These are phyloP conservation scores for Fusarium aywerte DNA, from an alignment of 2,329 filamentous ascomycete species.

Conservation along the genomic window DNA sequence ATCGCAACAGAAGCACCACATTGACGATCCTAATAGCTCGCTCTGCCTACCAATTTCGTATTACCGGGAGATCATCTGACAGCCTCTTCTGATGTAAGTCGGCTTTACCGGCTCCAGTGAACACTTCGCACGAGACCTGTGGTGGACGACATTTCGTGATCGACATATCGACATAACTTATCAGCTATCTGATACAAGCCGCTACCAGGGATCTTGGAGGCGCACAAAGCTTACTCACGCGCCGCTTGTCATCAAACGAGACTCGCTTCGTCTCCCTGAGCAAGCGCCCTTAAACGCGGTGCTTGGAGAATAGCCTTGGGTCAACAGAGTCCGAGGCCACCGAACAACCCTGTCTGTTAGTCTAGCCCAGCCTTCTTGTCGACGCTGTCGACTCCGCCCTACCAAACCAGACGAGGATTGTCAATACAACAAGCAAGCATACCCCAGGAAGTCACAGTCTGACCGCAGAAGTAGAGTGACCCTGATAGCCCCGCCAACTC, in stretches of 20 bases:
- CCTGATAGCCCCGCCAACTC: conserved; percentile 46
- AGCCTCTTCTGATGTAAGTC: conserved; percentile 31
- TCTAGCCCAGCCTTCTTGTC: conserved; percentile 41
- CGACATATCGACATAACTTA: conserved; percentile 26
- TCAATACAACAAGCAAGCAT: conserved; percentile 46
- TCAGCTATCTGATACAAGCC: conserved; percentile 41
- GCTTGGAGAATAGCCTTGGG: conserved; percentile 13
- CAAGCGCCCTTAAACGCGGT: conserved; percentile 30
- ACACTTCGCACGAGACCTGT: conserved; percentile 13
- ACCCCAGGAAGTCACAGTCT: conserved; percentile 48
- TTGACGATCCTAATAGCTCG: conserved; percentile 11
- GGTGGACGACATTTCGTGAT: conserved; percentile 14
- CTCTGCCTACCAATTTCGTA: conserved; percentile 20
- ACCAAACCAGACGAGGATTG: conserved; percentile 46
- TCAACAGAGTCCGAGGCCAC: conserved; percentile 33
- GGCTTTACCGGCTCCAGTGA: conserved; percentile 23
- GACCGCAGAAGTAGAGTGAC: conserved; percentile 51
- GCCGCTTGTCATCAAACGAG: conserved; percentile 20
- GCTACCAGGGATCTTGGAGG: conserved; percentile 15
- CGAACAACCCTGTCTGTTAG: conserved; percentile 45
- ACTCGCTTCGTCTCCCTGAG: conserved; percentile 2
- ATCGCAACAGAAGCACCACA: conserved; percentile 11
- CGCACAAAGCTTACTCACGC: conserved; percentile 29
- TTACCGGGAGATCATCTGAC: conserved; percentile 33
- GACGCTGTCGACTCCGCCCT: conserved; percentile 44